Percentiles rank a stretch among this genome's conserved stretches.
These are phyloP conservation scores for Diaporthe citriasiana DNA, from an alignment of 2,329 filamentous ascomycete genomes.

Conservation along the genomic window DNA sequence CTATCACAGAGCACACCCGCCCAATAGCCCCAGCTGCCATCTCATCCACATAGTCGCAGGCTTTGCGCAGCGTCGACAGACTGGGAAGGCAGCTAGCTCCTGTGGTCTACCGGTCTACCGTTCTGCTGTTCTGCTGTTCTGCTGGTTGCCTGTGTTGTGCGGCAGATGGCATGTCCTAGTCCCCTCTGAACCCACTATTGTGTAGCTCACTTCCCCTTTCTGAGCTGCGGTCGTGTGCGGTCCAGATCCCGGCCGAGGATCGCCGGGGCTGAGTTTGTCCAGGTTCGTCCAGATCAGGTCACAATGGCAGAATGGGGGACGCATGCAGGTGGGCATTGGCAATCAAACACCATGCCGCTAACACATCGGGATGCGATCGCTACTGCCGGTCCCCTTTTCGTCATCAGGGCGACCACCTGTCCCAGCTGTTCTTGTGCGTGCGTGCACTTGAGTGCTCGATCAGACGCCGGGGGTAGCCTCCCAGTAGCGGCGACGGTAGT, in stretches of 20 bases:
- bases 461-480: conserved; percentile 4
- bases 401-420: neutral
- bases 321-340: conserved; percentile 15
- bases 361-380: conserved; percentile 22
- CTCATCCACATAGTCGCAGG: neutral
- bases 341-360: neutral
- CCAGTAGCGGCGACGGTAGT: neutral
- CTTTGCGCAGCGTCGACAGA: neutral
- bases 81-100: neutral
- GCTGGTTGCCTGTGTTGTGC: neutral
- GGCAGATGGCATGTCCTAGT: conserved; percentile 8
- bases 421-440: neutral
- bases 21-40: neutral
- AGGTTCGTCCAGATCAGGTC: conserved; percentile 19
- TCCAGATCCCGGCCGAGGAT: neutral
- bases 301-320: conserved; percentile 4
- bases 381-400: neutral
- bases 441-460: neutral
- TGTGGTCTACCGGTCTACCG: neutral
- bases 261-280: conserved; percentile 11
- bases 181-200: conserved; percentile 13
- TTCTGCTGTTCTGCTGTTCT: neutral
- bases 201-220: conserved; percentile 6
- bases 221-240: neutral
- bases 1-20: neutral